Conservation (phyloP, 1,284 basidiomycete genomes). For the Ceratobasidium sp. region DNA sequence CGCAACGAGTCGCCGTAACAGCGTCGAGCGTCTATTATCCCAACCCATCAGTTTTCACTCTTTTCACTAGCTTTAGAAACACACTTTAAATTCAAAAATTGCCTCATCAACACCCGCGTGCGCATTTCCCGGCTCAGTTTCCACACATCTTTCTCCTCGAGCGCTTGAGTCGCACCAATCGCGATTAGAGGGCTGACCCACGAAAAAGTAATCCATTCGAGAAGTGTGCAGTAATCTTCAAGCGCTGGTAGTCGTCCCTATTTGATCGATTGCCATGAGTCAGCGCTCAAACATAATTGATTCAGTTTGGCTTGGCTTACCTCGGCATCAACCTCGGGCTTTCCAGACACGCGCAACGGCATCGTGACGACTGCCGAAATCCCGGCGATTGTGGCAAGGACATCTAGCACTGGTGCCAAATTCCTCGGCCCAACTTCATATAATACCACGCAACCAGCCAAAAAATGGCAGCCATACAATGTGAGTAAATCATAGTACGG, state of each 20-base stretch:
- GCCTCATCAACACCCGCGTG: conserved; percentile 33
- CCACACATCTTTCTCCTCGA: conserved; percentile 47
- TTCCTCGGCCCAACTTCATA: not conserved
- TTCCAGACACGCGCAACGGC: conserved; percentile 32
- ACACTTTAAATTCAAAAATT: conserved; percentile 40
- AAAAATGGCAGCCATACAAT: conserved; percentile 31
- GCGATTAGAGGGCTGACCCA: conserved; percentile 45
- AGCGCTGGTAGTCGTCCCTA: conserved; percentile 40
- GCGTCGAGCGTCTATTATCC: conserved; percentile 28
- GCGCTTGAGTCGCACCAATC: conserved; percentile 20
- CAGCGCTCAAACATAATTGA: too few relatives aligned
- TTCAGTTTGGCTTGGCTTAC: conserved; percentile 14
- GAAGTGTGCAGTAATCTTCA: conserved; percentile 43
- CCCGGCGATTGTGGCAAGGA: not conserved
- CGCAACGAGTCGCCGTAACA: conserved; percentile 32
- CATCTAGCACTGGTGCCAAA: not conserved
- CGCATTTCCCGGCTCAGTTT: conserved; percentile 40
- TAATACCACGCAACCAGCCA: conserved; percentile 32
- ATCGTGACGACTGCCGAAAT: conserved; percentile 25
- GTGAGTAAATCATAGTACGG: conserved; percentile 44
- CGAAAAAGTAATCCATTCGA: conserved; percentile 45
- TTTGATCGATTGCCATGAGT: not conserved
- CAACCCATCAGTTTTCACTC: not conserved
- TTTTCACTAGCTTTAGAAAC: not conserved
- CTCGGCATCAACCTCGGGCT: conserved; percentile 41